phyloP scores from a whole-genome alignment of 306 rosid genomes.

The Macrotyloma uniflorum region DNA sequence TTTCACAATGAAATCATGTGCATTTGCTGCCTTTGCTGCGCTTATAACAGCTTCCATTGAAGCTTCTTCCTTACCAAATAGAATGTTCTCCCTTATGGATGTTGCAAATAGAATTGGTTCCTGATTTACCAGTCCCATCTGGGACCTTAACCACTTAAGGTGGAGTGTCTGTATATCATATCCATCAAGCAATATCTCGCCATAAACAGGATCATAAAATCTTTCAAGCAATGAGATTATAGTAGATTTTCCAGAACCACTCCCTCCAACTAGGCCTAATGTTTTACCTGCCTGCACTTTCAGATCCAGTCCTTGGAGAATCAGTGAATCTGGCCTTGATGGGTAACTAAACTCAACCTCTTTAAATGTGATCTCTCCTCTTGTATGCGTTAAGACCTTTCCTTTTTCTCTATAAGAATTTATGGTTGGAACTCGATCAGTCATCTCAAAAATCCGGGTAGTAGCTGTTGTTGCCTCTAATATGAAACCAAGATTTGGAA shows the following conservation, averaged over 20 bases:
- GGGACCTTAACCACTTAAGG: conserved; percentile 74
- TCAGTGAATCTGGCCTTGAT: conserved; percentile 67
- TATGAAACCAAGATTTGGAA: conserved; percentile 68
- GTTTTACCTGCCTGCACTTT: conserved; percentile 66
- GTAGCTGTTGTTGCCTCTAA: conserved; percentile 59
- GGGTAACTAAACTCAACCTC: conserved; percentile 71
- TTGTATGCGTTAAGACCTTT: conserved; percentile 43
- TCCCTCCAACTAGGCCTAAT: conserved; percentile 80
- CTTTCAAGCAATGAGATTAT: conserved; percentile 77
- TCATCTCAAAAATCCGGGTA: conserved; percentile 59
- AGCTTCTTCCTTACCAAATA: conserved; percentile 80
- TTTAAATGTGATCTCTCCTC: conserved; percentile 67
- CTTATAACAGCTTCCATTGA: conserved; percentile 54
- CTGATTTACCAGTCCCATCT: conserved; percentile 83
- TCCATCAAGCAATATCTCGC: conserved; percentile 75
- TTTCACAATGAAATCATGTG: conserved; percentile 72
- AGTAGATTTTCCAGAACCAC: conserved; percentile 92
- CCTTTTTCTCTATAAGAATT: conserved; percentile 47
- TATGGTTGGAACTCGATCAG: conserved; percentile 46
- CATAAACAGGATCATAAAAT: conserved; percentile 75
- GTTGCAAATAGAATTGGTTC: conserved; percentile 88
- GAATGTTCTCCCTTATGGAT: conserved; percentile 74
- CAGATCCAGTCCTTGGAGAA: conserved; percentile 71
- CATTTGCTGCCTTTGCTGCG: conserved; percentile 84
- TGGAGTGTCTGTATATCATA: conserved; percentile 54